phyloP scores from a whole-genome alignment of 805 yeast species.

The Zygoascus flipseniorum region DNA sequence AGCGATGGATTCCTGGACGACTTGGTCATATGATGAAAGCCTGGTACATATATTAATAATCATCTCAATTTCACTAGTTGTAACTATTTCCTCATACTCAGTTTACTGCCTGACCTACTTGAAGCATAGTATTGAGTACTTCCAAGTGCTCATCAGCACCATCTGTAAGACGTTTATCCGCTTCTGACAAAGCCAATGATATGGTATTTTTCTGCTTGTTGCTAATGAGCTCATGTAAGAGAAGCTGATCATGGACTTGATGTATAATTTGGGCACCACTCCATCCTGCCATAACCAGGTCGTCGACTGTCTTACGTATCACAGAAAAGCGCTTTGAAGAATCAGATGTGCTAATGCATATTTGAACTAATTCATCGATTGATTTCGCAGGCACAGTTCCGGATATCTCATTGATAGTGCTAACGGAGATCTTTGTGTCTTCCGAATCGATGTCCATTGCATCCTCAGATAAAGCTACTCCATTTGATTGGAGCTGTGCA shows the following conservation, averaged over 20 bases:
- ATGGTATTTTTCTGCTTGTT: slow-evolving; percentile 55
- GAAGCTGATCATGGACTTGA: slow-evolving; percentile 62
- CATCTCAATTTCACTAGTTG: background rate
- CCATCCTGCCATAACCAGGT: slow-evolving; percentile 62
- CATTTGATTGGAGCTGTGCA: slow-evolving; percentile 37
- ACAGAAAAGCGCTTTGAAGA: slow-evolving; percentile 20
- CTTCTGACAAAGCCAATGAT: slow-evolving; percentile 57
- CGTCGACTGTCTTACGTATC: slow-evolving; percentile 35
- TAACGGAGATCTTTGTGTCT: slow-evolving; percentile 32
- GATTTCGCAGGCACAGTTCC: slow-evolving; percentile 57
- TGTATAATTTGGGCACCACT: slow-evolving; percentile 63
- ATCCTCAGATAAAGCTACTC: slow-evolving; percentile 15
- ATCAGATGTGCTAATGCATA: slow-evolving; percentile 24
- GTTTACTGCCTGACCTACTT: slow-evolving; percentile 33
- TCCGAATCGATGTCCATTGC: slow-evolving; percentile 26
- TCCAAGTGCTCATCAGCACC: slow-evolving; percentile 90
- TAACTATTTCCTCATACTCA: background rate
- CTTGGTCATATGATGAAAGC: background rate
- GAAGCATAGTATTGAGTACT: slow-evolving; percentile 53
- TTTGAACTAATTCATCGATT: slow-evolving; percentile 35
- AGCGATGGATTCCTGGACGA: background rate
- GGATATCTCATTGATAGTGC: slow-evolving; percentile 58
- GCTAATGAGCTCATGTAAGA: slow-evolving; percentile 43
- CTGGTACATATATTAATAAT: background rate
- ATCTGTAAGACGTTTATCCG: slow-evolving; percentile 65